Evolutionary conservation across 257 asterid species (phyloP).

Genomic region (Ehretia macrophylla): DNA sequence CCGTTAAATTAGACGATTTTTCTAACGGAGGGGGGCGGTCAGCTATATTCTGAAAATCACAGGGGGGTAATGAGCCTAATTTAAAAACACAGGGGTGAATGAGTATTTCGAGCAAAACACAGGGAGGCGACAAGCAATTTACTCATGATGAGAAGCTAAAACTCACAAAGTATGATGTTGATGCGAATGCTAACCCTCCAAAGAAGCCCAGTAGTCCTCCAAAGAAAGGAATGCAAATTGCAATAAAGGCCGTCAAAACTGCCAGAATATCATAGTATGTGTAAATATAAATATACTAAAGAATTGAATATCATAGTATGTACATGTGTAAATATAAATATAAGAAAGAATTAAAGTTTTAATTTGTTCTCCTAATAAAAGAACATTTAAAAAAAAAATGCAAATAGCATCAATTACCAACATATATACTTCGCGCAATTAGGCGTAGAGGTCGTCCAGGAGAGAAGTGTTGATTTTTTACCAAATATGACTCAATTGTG

Average conservation of each 20-base stretch:
- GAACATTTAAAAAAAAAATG: neutral
- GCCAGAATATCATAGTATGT: constrained; percentile 1
- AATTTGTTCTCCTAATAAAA: no score
- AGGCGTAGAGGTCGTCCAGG: constrained; percentile 37
- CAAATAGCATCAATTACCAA: constrained; percentile 20
- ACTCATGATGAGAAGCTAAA: no score
- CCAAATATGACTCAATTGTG: constrained; percentile 28
- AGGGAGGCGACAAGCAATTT: no score
- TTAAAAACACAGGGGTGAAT: neutral
- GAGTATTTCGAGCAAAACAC: no score
- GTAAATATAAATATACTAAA: neutral
- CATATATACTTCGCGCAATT: constrained; percentile 28
- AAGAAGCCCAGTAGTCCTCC: constrained; percentile 47
- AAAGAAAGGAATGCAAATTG: constrained; percentile 32
- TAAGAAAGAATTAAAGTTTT: neutral
- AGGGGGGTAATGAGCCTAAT: no score
- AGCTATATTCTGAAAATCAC: no score
- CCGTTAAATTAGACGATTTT: no score
- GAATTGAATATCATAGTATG: no score
- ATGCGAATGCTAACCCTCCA: constrained; percentile 42
- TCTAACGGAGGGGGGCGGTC: no score
- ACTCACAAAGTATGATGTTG: constrained; percentile 35
- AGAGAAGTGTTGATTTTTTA: constrained; percentile 18
- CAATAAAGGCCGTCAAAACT: constrained; percentile 34
- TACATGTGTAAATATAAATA: no score